A percentile compares a stretch with the other conserved stretches of the same genome.
These are phyloP conservation scores for Favolaschia claudopus DNA, from an alignment of 768 basidiomycete genomes.

Conservation along the genomic window DNA sequence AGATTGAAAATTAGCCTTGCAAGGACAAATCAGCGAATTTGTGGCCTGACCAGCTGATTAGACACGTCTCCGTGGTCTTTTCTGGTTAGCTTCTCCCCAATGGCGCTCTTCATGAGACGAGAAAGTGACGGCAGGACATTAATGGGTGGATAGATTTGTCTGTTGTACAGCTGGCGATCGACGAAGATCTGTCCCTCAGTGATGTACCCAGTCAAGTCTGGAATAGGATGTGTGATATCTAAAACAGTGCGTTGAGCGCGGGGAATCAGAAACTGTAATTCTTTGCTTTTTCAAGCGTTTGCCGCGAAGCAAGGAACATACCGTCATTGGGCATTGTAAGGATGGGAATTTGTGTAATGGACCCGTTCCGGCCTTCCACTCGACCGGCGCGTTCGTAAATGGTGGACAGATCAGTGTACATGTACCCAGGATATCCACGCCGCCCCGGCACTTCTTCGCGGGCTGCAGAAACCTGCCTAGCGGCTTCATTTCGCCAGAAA, in stretches of 20 bases:
- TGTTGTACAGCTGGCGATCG: slow-evolving; percentile 96
- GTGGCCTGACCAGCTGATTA: slow-evolving; percentile 84
- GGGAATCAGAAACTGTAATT: slow-evolving; percentile 3
- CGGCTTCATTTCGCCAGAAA: slow-evolving; percentile 14
- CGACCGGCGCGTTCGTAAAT: slow-evolving; percentile 99
- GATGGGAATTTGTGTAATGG: slow-evolving; percentile 99
- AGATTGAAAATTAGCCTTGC: slow-evolving; percentile 31
- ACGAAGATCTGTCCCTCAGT: slow-evolving; percentile 99
- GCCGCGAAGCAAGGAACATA: slow-evolving; percentile 48
- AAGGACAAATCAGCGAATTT: slow-evolving; percentile 24
- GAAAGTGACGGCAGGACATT: slow-evolving; percentile 98
- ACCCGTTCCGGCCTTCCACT: slow-evolving; percentile 96
- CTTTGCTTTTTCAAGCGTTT: no score
- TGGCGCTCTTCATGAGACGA: slow-evolving; percentile 99
- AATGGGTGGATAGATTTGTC: slow-evolving; percentile 98
- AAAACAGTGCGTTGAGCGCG: slow-evolving; percentile 23
- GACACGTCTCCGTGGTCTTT: slow-evolving; percentile 99
- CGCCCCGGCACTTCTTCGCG: slow-evolving; percentile 99
- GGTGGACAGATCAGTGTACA: slow-evolving; percentile 99
- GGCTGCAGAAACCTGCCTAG: slow-evolving; percentile 89
- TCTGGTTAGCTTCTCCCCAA: slow-evolving; percentile 95
- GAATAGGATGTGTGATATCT: slow-evolving; percentile 99
- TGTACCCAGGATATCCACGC: slow-evolving; percentile 97
- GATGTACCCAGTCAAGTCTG: slow-evolving; percentile 99
- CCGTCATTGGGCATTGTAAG: slow-evolving; percentile 99